phyloP scores from a whole-genome alignment of 1,284 basidiomycete species.

The Sporisorium sorghi region DNA sequence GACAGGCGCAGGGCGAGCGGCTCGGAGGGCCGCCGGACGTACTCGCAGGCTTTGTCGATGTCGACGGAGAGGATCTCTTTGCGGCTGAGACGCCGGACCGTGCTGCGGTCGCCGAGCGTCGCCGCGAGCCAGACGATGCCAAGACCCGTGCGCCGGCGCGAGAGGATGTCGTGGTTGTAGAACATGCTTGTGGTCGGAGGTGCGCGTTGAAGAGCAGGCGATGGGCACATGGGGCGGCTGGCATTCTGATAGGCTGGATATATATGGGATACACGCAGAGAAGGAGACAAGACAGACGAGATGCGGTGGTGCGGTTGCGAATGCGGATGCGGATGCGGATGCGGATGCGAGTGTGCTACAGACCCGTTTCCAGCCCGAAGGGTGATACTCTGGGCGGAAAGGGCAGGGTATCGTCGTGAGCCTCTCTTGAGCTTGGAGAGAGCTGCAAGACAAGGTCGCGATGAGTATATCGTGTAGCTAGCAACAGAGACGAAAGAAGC shows the following conservation, averaged over 20 bases:
- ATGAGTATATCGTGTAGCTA: conserved; percentile 39
- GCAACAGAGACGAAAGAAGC: background rate
- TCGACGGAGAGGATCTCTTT: conserved; percentile 48
- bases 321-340: conserved; percentile 23
- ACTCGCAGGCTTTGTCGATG: conserved; percentile 42
- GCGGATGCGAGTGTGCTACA: conserved; percentile 34
- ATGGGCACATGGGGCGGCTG: background rate
- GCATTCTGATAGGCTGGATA: background rate
- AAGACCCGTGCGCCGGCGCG: conserved; percentile 46
- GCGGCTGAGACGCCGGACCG: conserved; percentile 45
- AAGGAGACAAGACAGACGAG: conserved; percentile 1
- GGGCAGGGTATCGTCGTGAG: conserved; percentile 31
- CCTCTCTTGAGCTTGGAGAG: background rate
- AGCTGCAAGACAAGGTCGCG: conserved; percentile 2
- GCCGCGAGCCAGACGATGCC: conserved; percentile 65
- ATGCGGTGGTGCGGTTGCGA: conserved; percentile 14
- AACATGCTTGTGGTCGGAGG: conserved; percentile 44
- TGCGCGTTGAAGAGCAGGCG: no score
- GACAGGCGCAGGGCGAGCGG: conserved; percentile 60
- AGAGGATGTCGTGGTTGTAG: conserved; percentile 57
- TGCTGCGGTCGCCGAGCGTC: conserved; percentile 48
- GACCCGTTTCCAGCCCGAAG: background rate
- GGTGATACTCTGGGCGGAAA: background rate
- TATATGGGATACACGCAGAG: conserved; percentile 16
- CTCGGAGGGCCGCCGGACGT: conserved; percentile 36